A percentile compares a stretch with the other conserved stretches of the same genome.
Evolutionary conservation across 345 rosid genomes (phyloP).

Genomic region (Anastatica hierochuntica): DNA sequence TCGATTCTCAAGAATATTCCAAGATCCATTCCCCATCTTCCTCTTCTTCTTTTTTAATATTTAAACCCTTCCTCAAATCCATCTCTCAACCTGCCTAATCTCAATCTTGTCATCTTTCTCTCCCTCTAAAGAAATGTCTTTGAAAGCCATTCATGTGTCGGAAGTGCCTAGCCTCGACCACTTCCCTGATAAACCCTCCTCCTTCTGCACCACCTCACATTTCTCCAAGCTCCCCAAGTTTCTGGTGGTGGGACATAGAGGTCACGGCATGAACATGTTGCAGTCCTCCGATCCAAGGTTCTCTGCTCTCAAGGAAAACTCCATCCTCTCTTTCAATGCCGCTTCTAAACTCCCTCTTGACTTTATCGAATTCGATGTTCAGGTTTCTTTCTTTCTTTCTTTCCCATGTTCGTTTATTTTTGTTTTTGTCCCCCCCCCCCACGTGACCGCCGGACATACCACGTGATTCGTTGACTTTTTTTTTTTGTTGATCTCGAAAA

Average conservation of each 20-base stretch:
- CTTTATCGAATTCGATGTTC: constrained; percentile 91
- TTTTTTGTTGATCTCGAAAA: no score
- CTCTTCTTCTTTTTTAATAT: neutral
- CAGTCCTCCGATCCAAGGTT: constrained; percentile 55
- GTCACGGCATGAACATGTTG: constrained; percentile 73
- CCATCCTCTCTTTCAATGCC: constrained; percentile 60
- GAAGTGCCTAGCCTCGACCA: constrained; percentile 69
- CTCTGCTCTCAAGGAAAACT: constrained; percentile 65
- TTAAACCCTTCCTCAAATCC: neutral
- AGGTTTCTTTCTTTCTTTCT: constrained; percentile 34
- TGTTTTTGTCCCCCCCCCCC: neutral
- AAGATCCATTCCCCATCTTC: neutral
- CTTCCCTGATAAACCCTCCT: constrained; percentile 44
- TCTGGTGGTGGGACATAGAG: constrained; percentile 80
- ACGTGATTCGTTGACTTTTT: no score
- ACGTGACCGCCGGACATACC: no score
- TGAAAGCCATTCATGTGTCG: constrained; percentile 76
- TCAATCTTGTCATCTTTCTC: no score
- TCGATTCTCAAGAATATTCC: constrained; percentile 21
- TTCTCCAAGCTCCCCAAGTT: constrained; percentile 51
- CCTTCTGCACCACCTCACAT: constrained; percentile 31
- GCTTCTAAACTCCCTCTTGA: constrained; percentile 68
- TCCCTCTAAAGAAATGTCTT: constrained; percentile 36
- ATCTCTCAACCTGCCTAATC: no score
- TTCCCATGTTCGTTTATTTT: neutral